Evolutionary conservation across 768 basidiomycete genomes (phyloP).

Genomic region (Termitomyces eurrhizus): DNA sequence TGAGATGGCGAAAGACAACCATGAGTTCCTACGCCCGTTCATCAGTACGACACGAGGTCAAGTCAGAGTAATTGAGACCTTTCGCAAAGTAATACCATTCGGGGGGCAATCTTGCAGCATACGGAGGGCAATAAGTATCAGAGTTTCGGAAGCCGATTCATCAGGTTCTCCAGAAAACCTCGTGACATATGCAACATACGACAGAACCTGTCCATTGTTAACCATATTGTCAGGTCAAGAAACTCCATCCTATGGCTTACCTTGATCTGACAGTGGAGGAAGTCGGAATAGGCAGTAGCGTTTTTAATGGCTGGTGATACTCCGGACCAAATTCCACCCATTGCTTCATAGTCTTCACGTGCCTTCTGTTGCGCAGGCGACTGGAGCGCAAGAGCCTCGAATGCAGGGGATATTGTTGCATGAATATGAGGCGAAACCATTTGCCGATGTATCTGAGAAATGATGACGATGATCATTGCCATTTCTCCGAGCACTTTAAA

Average conservation of each 20-base stretch:
- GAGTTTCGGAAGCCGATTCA: constrained; percentile 72
- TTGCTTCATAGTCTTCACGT: constrained; percentile 74
- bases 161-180: constrained; percentile 56
- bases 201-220: constrained; percentile 62
- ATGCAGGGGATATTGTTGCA: constrained; percentile 70
- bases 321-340: constrained; percentile 79
- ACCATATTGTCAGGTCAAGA: background rate
- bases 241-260: constrained; percentile 34
- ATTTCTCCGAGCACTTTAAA: constrained; percentile 95
- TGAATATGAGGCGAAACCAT: constrained; percentile 64
- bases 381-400: constrained; percentile 74
- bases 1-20: constrained; percentile 88
- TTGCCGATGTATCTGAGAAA: constrained; percentile 76
- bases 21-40: constrained; percentile 67
- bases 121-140: constrained; percentile 79
- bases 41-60: constrained; percentile 10
- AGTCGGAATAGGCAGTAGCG: constrained; percentile 69
- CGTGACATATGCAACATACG: constrained; percentile 87
- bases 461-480: constrained; percentile 86
- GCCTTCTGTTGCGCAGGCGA: constrained; percentile 79
- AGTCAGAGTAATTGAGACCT: constrained; percentile 40
- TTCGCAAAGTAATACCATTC: constrained; percentile 76
- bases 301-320: constrained; percentile 78
- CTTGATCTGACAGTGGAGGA: constrained; percentile 89
- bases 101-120: constrained; percentile 91